Conservation (phyloP, 805 yeast species). For the Yarrowia keelungensis region DNA sequence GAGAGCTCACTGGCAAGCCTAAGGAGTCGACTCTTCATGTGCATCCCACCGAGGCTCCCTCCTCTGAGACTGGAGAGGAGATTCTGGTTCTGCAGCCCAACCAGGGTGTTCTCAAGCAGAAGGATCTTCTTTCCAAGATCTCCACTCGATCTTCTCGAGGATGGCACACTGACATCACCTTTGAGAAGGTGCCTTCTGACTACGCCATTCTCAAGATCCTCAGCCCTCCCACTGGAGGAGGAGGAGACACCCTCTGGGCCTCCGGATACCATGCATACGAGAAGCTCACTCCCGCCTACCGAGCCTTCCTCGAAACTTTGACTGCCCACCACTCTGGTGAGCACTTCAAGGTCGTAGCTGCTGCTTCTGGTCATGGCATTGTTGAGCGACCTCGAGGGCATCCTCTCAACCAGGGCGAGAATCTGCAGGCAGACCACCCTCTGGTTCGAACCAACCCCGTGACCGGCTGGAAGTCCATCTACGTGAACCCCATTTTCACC, state of each 20-base stretch:
- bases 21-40: conserved; percentile 47
- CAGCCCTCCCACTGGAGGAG: conserved; percentile 60
- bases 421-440: conserved; percentile 55
- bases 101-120: background rate
- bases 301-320: conserved; percentile 55
- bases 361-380: conserved; percentile 39
- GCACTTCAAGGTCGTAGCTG: conserved; percentile 40
- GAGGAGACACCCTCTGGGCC: conserved; percentile 63
- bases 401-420: conserved; percentile 47
- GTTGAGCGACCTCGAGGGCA: conserved; percentile 45
- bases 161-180: conserved; percentile 82
- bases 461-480: conserved; percentile 68
- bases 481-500: conserved; percentile 61
- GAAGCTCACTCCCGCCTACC: conserved; percentile 58
- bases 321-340: conserved; percentile 44
- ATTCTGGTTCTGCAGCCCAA: conserved; percentile 41
- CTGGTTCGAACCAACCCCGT: conserved; percentile 70
- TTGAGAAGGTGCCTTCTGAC: conserved; percentile 78
- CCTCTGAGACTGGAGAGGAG: conserved; percentile 44
- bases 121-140: background rate
- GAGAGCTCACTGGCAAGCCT: conserved; percentile 48
- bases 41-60: conserved; percentile 49
- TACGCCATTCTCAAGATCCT: conserved; percentile 70
- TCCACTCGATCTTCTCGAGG: conserved; percentile 43
- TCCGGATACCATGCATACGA: conserved; percentile 64